Conservation (phyloP, 2,329 filamentous ascomycete genomes). For the Exophiala oligosperma region DNA sequence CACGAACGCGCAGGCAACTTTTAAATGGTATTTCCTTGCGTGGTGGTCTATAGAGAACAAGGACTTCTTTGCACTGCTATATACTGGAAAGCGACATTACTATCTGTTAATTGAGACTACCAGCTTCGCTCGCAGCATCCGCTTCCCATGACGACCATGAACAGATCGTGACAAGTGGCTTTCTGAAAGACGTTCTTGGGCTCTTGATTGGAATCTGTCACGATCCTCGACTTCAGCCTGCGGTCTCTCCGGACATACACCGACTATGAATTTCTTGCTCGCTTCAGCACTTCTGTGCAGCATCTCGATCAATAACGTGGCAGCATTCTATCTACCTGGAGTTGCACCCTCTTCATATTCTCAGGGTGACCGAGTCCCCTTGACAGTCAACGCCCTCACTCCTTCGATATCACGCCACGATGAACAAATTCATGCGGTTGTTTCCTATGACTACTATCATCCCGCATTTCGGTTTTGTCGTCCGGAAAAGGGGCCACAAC, state of each 20-base stretch:
- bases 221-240: not conserved
- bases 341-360: conserved; percentile 93
- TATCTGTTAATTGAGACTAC: not conserved
- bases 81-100: too few relatives aligned
- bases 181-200: not conserved
- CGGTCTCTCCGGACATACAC: not conserved
- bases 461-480: conserved; percentile 83
- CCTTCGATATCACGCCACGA: conserved; percentile 77
- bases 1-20: not conserved
- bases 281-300: conserved; percentile 10
- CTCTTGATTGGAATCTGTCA: not conserved
- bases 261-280: conserved; percentile 11
- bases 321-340: conserved; percentile 91
- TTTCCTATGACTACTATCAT: conserved; percentile 96
- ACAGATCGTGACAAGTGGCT: not conserved
- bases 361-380: conserved; percentile 73
- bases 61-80: too few relatives aligned
- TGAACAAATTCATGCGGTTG: conserved; percentile 82
- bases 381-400: conserved; percentile 90
- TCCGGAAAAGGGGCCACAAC: conserved; percentile 72
- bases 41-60: too few relatives aligned
- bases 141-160: not conserved
- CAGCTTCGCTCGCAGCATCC: not conserved
- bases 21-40: not conserved
- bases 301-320: conserved; percentile 7